A percentile compares a stretch with the other conserved stretches of the same genome.
Conservation (phyloP, 139 green algal genomes). For the Coelastrella sp. region DNA sequence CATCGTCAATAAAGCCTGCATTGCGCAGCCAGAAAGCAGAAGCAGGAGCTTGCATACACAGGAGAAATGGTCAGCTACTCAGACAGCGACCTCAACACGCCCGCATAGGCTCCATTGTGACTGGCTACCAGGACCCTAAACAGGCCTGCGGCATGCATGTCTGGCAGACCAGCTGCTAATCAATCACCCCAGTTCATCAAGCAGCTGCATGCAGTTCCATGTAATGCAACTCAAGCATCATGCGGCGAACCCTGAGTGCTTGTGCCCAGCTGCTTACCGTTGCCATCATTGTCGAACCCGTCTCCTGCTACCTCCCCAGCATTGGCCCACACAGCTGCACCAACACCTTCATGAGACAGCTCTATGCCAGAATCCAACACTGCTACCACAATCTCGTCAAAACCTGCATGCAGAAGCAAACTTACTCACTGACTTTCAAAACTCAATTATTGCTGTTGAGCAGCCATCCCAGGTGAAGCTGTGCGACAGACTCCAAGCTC, state of each 20-base stretch:
- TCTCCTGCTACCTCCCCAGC: constrained; percentile 66
- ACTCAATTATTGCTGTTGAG: not conserved
- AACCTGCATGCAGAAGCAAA: constrained; percentile 8
- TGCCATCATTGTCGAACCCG: constrained; percentile 78
- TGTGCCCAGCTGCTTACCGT: constrained; percentile 56
- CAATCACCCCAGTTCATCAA: too few species aligned
- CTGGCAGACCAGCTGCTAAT: too few species aligned
- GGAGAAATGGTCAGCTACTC: too few species aligned
- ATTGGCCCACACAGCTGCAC: constrained; percentile 74
- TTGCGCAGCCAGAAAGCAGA: not conserved
- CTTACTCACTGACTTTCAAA: not conserved
- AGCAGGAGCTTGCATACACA: not conserved
- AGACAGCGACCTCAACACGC: too few species aligned
- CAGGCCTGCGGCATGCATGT: too few species aligned
- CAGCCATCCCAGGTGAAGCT: too few species aligned
- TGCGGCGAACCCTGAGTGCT: not conserved
- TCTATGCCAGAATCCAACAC: constrained; percentile 81
- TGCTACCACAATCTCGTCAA: constrained; percentile 70
- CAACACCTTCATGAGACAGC: constrained; percentile 73
- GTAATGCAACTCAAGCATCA: too few species aligned
- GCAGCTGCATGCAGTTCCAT: too few species aligned
- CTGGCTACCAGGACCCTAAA: too few species aligned
- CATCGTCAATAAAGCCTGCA: constrained; percentile 64
- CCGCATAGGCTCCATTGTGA: too few species aligned
- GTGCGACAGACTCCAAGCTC: too few species aligned